Conservation (phyloP, 768 basidiomycete genomes). For the Hebeloma cylindrosporum region DNA sequence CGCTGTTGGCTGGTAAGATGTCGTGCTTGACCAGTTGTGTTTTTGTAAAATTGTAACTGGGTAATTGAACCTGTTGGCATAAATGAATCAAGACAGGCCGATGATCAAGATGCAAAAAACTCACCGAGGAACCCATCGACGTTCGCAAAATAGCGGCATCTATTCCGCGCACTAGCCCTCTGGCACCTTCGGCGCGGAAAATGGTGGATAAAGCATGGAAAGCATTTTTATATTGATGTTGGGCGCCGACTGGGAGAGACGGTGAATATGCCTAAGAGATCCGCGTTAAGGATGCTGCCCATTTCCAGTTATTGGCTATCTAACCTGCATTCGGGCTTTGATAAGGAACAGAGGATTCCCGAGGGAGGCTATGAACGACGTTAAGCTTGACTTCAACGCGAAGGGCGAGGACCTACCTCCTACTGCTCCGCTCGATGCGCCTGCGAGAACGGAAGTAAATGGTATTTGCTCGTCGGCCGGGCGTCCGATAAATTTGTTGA, state of each 20-base stretch:
- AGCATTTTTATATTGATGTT: slow-evolving; percentile 87
- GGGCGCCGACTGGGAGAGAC: slow-evolving; percentile 88
- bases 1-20: slow-evolving; percentile 71
- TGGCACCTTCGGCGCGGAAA: slow-evolving; percentile 69
- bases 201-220: slow-evolving; percentile 82
- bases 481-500: slow-evolving; percentile 72
- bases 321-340: slow-evolving; percentile 96
- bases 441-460: slow-evolving; percentile 79
- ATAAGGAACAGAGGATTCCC: slow-evolving; percentile 94
- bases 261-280: slow-evolving; percentile 84
- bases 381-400: slow-evolving; percentile 1
- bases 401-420: slow-evolving; percentile 57
- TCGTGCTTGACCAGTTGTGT: slow-evolving; percentile 67
- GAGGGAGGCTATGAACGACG: slow-evolving; percentile 50
- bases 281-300: not conserved
- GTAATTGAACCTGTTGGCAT: slow-evolving; percentile 88
- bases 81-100: not conserved
- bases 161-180: slow-evolving; percentile 86
- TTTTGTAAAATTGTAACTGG: slow-evolving; percentile 94
- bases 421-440: slow-evolving; percentile 86
- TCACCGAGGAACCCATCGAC: slow-evolving; percentile 86
- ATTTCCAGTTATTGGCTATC: slow-evolving; percentile 3
- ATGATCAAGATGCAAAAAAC: not conserved
- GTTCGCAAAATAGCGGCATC: slow-evolving; percentile 94
- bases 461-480: slow-evolving; percentile 65